Evolutionary conservation across 1,284 basidiomycete species (phyloP).

Genomic region (Polyporus tsugae): DNA sequence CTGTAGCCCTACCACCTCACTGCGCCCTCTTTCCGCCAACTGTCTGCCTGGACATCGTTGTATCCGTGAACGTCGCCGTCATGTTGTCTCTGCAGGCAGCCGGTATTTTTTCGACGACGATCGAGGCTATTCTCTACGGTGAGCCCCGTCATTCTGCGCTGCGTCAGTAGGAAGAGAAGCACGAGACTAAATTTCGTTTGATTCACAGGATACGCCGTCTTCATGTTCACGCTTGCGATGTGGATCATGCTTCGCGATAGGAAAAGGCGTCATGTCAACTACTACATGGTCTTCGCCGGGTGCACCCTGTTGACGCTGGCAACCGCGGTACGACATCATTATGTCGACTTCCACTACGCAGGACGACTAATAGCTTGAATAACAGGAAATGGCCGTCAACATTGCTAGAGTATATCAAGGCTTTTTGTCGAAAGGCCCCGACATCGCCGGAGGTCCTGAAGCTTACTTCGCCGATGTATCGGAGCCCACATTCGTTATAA

Average conservation of each 20-base stretch:
- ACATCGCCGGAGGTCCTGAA: constrained; percentile 12
- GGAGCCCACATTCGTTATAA: constrained; percentile 32
- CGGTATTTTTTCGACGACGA: constrained; percentile 36
- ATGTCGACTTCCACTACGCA: constrained; percentile 5
- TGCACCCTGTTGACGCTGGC: constrained; percentile 35
- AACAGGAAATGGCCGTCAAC: constrained; percentile 38
- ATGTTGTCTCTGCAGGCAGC: constrained; percentile 32
- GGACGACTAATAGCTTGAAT: neutral
- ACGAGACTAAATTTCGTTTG: neutral
- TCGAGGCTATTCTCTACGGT: constrained; percentile 42
- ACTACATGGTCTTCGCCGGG: constrained; percentile 28
- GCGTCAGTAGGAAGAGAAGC: neutral
- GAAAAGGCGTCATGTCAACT: constrained; percentile 30
- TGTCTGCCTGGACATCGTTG: constrained; percentile 1
- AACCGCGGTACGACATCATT: constrained; percentile 32
- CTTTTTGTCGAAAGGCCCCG: neutral
- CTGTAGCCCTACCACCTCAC: constrained; percentile 7
- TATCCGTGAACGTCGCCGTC: neutral
- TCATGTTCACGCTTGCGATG: constrained; percentile 40
- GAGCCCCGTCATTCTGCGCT: neutral
- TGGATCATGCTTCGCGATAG: constrained; percentile 39
- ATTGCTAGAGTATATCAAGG: constrained; percentile 18
- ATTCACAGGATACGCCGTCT: constrained; percentile 37
- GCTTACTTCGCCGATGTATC: constrained; percentile 40
- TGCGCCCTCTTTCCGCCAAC: neutral